A percentile compares a stretch with the other conserved stretches of the same genome.
Conservation (phyloP, 371 early-diverging fungal genomes). For the Rhizopus sp. region DNA sequence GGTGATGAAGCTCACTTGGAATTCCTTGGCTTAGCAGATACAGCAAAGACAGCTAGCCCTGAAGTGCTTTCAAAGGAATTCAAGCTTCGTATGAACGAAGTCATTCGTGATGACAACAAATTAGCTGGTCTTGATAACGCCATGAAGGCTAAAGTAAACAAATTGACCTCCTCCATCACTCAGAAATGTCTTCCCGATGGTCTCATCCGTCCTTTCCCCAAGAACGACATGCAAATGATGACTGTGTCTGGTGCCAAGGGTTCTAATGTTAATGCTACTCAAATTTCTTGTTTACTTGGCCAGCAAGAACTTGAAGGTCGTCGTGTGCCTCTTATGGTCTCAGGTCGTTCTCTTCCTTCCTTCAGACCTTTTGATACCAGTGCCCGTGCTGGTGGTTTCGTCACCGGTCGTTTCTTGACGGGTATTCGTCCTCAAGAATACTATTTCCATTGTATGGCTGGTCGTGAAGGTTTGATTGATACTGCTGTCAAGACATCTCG, state of each 20-base stretch:
- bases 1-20: constrained; percentile 73
- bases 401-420: constrained; percentile 99
- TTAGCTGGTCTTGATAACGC: constrained; percentile 90
- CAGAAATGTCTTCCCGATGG: constrained; percentile 83
- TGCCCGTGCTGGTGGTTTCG: constrained; percentile 97
- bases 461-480: constrained; percentile 99
- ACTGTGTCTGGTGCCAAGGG: constrained; percentile 99
- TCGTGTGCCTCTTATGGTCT: constrained; percentile 98
- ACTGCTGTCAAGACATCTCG: constrained; percentile 99
- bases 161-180: constrained; percentile 83
- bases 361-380: constrained; percentile 89
- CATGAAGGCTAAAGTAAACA: constrained; percentile 87
- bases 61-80: constrained; percentile 56
- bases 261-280: constrained; percentile 96
- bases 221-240: constrained; percentile 99
- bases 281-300: constrained; percentile 98
- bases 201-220: constrained; percentile 86
- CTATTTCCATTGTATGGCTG: constrained; percentile 99
- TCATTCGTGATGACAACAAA: constrained; percentile 85
- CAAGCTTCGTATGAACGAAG: constrained; percentile 77
- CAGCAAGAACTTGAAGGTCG: constrained; percentile 99
- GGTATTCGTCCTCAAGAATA: constrained; percentile 97
- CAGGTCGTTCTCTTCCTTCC: constrained; percentile 97
- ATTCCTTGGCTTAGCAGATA: constrained; percentile 69
- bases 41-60: constrained; percentile 37